A percentile compares a stretch with the other conserved stretches of the same genome.
Evolutionary conservation across 2,329 filamentous ascomycete species (phyloP).

Genomic region (Cladorrhinum sp.): DNA sequence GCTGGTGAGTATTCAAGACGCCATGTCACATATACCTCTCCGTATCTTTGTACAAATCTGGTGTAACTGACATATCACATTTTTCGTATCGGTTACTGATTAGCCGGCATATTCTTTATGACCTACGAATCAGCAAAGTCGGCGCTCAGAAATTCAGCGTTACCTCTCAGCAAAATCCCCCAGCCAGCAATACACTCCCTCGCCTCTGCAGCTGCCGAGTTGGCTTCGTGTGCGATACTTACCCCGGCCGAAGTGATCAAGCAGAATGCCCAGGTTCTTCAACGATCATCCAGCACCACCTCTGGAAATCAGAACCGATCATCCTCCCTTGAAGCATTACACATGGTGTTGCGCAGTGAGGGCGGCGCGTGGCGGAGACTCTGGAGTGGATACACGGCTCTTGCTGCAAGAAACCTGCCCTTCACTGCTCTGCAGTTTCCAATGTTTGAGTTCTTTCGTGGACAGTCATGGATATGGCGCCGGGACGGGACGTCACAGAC

Average conservation of each 20-base stretch:
- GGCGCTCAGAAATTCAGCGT: conserved; percentile 50
- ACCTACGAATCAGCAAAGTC: conserved; percentile 79
- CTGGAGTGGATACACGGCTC: conserved; percentile 71
- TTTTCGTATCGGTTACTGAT: neutral
- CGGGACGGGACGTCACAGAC: conserved; percentile 28
- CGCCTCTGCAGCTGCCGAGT: conserved; percentile 74
- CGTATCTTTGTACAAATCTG: neutral
- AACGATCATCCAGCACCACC: conserved; percentile 24
- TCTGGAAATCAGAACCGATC: conserved; percentile 31
- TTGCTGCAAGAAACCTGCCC: conserved; percentile 78
- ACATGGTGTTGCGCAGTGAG: conserved; percentile 44
- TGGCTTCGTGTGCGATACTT: conserved; percentile 80
- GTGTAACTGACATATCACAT: neutral
- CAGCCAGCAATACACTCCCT: conserved; percentile 67
- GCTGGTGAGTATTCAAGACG: conserved; percentile 53
- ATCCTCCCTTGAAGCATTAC: conserved; percentile 50
- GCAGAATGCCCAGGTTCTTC: conserved; percentile 86
- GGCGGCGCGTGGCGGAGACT: conserved; percentile 56
- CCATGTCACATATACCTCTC: neutral
- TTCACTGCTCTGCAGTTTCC: conserved; percentile 89
- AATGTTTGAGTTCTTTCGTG: conserved; percentile 71
- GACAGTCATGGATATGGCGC: conserved; percentile 44
- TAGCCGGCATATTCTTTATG: conserved; percentile 83
- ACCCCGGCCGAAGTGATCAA: conserved; percentile 90
- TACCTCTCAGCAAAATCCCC: conserved; percentile 49